Evolutionary conservation across 1,139 yeast genomes (phyloP).

Genomic region (Geotrichum reessii): DNA sequence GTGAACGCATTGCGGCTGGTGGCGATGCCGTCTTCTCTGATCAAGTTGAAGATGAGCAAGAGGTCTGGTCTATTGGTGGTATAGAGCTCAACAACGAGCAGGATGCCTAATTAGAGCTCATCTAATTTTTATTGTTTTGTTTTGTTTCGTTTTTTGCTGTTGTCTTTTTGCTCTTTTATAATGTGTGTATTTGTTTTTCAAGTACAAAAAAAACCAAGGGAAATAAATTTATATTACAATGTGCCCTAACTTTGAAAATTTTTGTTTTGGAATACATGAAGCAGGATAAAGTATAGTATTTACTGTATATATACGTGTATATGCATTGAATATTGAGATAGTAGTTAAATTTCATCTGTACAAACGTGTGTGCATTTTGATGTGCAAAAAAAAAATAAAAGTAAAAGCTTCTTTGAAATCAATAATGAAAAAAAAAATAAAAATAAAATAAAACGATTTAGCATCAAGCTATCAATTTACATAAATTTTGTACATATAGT

Average conservation of each 20-base stretch:
- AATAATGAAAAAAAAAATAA: neutral
- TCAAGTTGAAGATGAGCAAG: constrained; percentile 76
- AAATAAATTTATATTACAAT: neutral
- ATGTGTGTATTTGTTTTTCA: too few species aligned
- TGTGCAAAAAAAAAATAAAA: neutral
- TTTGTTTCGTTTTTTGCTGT: too few species aligned
- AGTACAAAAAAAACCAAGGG: too few species aligned
- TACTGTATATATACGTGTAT: too few species aligned
- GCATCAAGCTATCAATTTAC: neutral
- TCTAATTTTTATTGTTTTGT: too few species aligned
- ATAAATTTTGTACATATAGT: neutral
- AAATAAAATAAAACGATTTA: neutral
- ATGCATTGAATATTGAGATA: too few species aligned
- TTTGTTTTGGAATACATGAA: neutral
- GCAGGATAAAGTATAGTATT: too few species aligned
- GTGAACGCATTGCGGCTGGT: constrained; percentile 82
- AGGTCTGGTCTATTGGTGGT: constrained; percentile 84
- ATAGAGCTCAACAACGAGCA: constrained; percentile 41
- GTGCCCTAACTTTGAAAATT: neutral
- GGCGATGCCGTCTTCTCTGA: constrained; percentile 88
- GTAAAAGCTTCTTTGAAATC: neutral
- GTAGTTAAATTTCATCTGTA: too few species aligned
- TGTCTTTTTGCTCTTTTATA: neutral
- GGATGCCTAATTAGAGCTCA: constrained; percentile 14
- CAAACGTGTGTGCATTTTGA: neutral